Base-by-base conservation (phyloP, 2,329 filamentous ascomycete genomes). In the Pseudogymnoascus sp. region DNA sequence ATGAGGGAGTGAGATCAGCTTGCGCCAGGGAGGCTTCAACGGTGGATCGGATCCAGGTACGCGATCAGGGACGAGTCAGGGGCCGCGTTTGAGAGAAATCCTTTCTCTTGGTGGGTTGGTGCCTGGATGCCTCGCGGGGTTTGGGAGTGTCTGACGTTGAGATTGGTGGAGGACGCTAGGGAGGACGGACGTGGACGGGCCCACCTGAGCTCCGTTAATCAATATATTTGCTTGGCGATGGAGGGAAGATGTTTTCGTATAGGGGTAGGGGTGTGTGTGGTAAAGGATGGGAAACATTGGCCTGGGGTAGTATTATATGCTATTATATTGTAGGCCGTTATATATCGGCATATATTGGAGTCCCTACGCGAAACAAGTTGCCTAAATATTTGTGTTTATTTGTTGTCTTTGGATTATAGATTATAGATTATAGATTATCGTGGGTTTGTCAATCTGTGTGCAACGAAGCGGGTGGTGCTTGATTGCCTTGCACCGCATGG, bases 161-260 rank as follows among this genome's bases (percentile, higher is more conserved):
- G 26, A 10, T 11, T 10, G 13, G 31, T 53, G 8, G 47, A 53
- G n/a, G 47, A 14, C 13, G 19, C 42, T 47, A 47, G 19, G 7
- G n/a, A n/a, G n/a, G n/a, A n/a, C n/a, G n/a, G n/a, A n/a, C n/a
- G 47, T 53, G 47, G 47, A 53, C n/a, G 16, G 47, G 47, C 26
- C 47, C 47, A 53, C 47, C 16, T 31, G 24, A 53, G 47, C 47
- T 53, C 47, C 47, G 47, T 53, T 31, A 53, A 53, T 53, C 47
- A 53, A 53, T 53, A 53, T 53, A 53, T 53, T 53, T 53, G 47
- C 26, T 53, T 53, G 47, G 47, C 47, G 14, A 53, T 53, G 47
- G 44, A 40, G 11, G 47, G 44, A 40, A 6, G n/a, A n/a, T n/a
- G 44, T 16, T 53, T 31, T 53, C 7, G 47, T 53, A 29, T 26